Percentiles rank a stretch among this genome's conserved stretches.
Conservation (phyloP, 495 filamentous ascomycete genomes). For the Bacidia rubella region DNA sequence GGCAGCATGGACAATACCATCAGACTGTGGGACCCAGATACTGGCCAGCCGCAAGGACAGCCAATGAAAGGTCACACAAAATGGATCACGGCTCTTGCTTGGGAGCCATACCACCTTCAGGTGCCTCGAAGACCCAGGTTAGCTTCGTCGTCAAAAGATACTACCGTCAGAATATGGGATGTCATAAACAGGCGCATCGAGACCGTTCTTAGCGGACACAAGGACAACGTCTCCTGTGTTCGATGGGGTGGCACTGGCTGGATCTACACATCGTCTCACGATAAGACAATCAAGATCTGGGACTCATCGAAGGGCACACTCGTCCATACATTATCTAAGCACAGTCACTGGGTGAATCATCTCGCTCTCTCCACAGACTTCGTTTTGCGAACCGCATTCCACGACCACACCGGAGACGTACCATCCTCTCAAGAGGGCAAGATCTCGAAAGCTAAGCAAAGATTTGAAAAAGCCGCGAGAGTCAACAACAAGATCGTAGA, state of each 20-base stretch:
- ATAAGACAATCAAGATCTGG: conserved; percentile 91
- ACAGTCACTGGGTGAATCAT: conserved; percentile 95
- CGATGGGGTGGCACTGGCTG: conserved; percentile 84
- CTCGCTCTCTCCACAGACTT: conserved; percentile 88
- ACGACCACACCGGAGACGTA: conserved; percentile 65
- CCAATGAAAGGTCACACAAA: conserved; percentile 82
- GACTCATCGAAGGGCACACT: conserved; percentile 64
- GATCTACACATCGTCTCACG: conserved; percentile 83
- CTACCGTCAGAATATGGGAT: conserved; percentile 81
- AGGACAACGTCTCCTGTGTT: conserved; percentile 75
- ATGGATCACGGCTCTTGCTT: conserved; percentile 76
- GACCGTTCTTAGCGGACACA: conserved; percentile 74
- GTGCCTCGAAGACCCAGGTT: conserved; percentile 59
- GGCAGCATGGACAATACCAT: conserved; percentile 91
- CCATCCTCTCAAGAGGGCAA: conserved; percentile 59
- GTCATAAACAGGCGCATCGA: conserved; percentile 65
- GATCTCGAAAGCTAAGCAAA: conserved; percentile 58
- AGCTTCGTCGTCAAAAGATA: conserved; percentile 82
- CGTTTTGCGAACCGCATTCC: conserved; percentile 73
- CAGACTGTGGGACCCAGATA: conserved; percentile 77
- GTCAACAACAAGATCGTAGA: conserved; percentile 68
- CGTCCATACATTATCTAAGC: conserved; percentile 61
- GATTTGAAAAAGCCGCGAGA: conserved; percentile 81
- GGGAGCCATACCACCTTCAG: conserved; percentile 90
- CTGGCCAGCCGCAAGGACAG: conserved; percentile 59